Evolutionary conservation across 805 yeast genomes (phyloP), one percentile per base, ranked within the genome.

Genomic region (Pichia nakasei): DNA sequence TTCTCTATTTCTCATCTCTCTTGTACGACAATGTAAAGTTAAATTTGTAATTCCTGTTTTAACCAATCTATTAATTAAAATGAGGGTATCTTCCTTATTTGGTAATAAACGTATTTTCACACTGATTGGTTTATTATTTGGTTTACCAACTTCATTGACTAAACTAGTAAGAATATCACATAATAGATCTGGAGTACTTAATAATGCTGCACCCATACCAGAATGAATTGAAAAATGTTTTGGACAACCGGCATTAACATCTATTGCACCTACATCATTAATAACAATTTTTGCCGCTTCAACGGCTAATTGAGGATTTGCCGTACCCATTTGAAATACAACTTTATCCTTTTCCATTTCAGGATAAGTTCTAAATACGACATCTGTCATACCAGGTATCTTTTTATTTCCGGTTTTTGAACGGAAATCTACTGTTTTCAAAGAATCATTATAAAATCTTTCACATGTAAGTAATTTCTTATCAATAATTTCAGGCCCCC

Each of bases 151-250:
- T 50, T 87, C 69, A 21, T 72, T 72, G 2, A 93, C 97, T 39
- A 93, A 65, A 8, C 73, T 72, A 4, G 63, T 62, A 48, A 93
- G 64, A 26, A 93, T 93, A 15, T 72, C 70, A 51, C 82, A 83
- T 17, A 93, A 68, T 33, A 76, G 65, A 37, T 85, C 96, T 0
- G 97, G 97, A 0, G 89, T 85, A 27, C 72, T 68, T 44, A 93
- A 67, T 38, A 93, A 67, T 1, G 96, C 97, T 3, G 97, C 96
- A 5, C 98, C 98, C 97, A 93, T 93, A 1, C 98, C 98, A 0
- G 94, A 72, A 61, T 93, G 98, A 3, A 88, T 73, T 1, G 95
- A 84, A 56, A 93, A 93, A 52, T 88, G 97, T 60, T 91, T 93
- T 3, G 98, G 98, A 64, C 98, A 93, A 5, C 98, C 98, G 24